A percentile compares a stretch with the other conserved stretches of the same genome.
Conservation (phyloP, 2,329 filamentous ascomycete genomes). For the Hymenoscyphus fraxineus region DNA sequence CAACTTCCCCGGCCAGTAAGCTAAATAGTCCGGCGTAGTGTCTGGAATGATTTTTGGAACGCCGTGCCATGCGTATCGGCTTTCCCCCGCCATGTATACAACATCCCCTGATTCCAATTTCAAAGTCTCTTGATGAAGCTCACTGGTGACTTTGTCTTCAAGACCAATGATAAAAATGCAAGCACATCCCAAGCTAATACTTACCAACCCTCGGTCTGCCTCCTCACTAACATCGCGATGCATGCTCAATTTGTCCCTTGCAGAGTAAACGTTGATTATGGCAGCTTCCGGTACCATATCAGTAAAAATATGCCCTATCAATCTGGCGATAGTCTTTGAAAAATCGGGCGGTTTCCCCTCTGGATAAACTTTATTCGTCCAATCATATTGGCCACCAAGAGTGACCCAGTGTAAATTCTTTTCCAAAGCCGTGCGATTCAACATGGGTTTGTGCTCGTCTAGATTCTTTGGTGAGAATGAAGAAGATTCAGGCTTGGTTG, state of each 20-base stretch:
- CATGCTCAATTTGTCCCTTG: slow-evolving; percentile 85
- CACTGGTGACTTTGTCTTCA: slow-evolving; percentile 17
- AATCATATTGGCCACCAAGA: slow-evolving; percentile 93
- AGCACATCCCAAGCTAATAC: slow-evolving; percentile 86
- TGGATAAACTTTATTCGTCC: slow-evolving; percentile 84
- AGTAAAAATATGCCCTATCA: slow-evolving; percentile 70
- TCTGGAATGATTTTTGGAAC: slow-evolving; percentile 79
- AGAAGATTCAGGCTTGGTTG: slow-evolving; percentile 45
- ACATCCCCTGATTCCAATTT: slow-evolving; percentile 80
- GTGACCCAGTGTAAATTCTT: slow-evolving; percentile 91
- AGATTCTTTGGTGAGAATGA: slow-evolving; percentile 68
- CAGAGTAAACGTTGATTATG: slow-evolving; percentile 89
- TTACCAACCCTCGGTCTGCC: slow-evolving; percentile 73
- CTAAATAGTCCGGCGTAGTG: slow-evolving; percentile 74
- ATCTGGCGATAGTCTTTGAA: slow-evolving; percentile 64
- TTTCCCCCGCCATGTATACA: slow-evolving; percentile 79
- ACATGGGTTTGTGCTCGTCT: slow-evolving; percentile 68
- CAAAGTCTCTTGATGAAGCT: slow-evolving; percentile 52
- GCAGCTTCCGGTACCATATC: slow-evolving; percentile 79
- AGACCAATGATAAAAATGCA: slow-evolving; percentile 81
- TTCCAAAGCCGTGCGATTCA: slow-evolving; percentile 65
- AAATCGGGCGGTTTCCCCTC: slow-evolving; percentile 64
- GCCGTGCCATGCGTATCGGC: slow-evolving; percentile 90
- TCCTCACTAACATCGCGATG: slow-evolving; percentile 92
- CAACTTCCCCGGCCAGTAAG: slow-evolving; percentile 63